Base-by-base conservation (phyloP, 805 yeast species). In the Myxozyma mucilagina region DNA sequence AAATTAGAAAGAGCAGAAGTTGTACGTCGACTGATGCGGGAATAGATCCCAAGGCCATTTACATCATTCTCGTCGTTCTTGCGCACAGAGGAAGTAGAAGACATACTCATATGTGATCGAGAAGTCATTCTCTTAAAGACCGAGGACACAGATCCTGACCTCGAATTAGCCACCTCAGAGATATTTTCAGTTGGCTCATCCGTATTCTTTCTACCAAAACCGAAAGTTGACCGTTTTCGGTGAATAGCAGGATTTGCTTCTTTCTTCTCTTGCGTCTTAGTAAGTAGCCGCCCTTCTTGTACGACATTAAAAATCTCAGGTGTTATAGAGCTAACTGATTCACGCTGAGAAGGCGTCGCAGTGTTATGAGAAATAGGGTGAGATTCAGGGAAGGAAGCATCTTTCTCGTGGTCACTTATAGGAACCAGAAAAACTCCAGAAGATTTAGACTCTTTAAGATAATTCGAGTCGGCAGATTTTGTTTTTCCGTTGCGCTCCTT, bases 51-150 rank as follows among this genome's bases (percentile, higher is more conserved):
- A 38, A 58, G 45, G 34, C 34, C 35, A 20, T 54, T 36, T 8
- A 36, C 48, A 38, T 59, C 58, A 36, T 34, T 53, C 2, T 34
- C 39, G 13, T 39, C 32, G 10, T 29, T 53, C 3, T 52, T 45
- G 6, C 24, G 34, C 4, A 34, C 38, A 5, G 20, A 8, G 9
- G 36, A 38, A n/a, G 34, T 18, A 3, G 48, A 13, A 6, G 47
- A 20, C 6, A 44, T 29, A 36, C 44, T 47, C 16, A 47, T 41
- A 13, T 53, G 61, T 11, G 61, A 45, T 7, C 51, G 47, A 6
- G 52, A 50, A 9, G 63, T 42, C 42, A 60, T 51, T 34, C 55
- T 60, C 5, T 59, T 43, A 16, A 60, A 51, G 7, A 51, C 53
- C 4, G 60, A 55, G 4, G 63, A 50, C 10, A 45, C 57, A 4